Conservation (phyloP, 768 basidiomycete species). For the Leccinum uliginosum region DNA sequence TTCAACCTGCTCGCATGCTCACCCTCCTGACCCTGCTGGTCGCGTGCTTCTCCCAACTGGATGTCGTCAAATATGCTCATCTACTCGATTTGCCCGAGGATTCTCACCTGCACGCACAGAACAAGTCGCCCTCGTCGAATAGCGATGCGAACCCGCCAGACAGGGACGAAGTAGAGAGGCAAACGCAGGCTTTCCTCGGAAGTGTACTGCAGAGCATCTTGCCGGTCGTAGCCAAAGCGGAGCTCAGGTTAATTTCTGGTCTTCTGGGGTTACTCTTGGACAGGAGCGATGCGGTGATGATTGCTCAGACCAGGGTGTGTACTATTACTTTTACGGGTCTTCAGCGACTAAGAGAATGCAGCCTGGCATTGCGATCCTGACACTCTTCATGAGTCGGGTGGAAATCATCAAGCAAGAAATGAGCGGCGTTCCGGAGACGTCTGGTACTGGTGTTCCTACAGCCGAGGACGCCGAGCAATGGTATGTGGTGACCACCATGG, state of each 20-base stretch:
- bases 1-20: conserved; percentile 73
- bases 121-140: conserved; percentile 16
- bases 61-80: conserved; percentile 79
- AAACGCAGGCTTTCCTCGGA: conserved; percentile 85
- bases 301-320: conserved; percentile 80
- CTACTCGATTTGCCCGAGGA: conserved; percentile 66
- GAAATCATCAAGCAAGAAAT: conserved; percentile 82
- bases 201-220: conserved; percentile 86
- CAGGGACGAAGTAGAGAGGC: conserved; percentile 71
- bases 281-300: conserved; percentile 64
- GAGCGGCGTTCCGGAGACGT: conserved; percentile 45
- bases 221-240: conserved; percentile 73
- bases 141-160: conserved; percentile 31
- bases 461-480: conserved; percentile 78
- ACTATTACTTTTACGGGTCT: neutral
- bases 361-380: conserved; percentile 91
- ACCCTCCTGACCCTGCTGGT: conserved; percentile 88
- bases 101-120: conserved; percentile 31
- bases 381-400: conserved; percentile 88
- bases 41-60: conserved; percentile 91
- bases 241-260: conserved; percentile 79
- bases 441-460: conserved; percentile 56
- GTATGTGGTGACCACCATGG: conserved; percentile 35
- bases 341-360: conserved; percentile 28
- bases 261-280: conserved; percentile 80